Percentiles rank a stretch among this genome's conserved stretches.
These are phyloP conservation scores for Dryadomyces quercivorus DNA, from an alignment of 2,329 filamentous ascomycete species.

Conservation along the genomic window DNA sequence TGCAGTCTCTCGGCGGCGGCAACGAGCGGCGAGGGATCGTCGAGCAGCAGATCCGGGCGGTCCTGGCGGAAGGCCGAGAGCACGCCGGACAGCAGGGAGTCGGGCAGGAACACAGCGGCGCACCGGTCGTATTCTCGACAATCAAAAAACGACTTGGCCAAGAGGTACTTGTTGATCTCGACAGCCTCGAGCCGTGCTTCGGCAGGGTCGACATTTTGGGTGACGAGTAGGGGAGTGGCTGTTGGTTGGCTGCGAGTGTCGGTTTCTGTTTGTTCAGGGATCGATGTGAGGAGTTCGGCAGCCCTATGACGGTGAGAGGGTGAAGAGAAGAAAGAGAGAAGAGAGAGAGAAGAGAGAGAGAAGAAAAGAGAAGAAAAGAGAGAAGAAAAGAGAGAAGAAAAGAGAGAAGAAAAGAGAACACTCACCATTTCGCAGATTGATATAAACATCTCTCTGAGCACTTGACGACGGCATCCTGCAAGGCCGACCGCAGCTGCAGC, in stretches of 20 bases:
- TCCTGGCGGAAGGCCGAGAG: conserved; percentile 35
- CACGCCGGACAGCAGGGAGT: conserved; percentile 59
- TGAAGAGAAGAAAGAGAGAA: background rate
- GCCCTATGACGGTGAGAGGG: conserved; percentile 46
- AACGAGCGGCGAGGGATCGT: conserved; percentile 13
- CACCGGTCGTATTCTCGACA: conserved; percentile 92
- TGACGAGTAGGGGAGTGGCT: conserved; percentile 25
- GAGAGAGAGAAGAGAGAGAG: conserved; percentile 11
- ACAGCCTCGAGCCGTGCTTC: conserved; percentile 66
- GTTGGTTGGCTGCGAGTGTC: conserved; percentile 28
- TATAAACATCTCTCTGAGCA: conserved; percentile 94
- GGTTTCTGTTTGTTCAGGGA: conserved; percentile 47
- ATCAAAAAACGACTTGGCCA: conserved; percentile 91
- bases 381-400: conserved; percentile 11
- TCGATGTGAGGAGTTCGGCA: conserved; percentile 80
- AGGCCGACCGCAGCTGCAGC: conserved; percentile 54
- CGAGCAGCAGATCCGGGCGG: conserved; percentile 12
- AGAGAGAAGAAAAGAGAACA: background rate
- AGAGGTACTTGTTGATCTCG: conserved; percentile 72
- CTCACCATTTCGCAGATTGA: conserved; percentile 89
- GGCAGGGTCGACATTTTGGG: conserved; percentile 50
- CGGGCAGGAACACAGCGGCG: conserved; percentile 76
- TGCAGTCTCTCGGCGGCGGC: conserved; percentile 5
- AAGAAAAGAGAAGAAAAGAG: background rate
- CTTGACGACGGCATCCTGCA: conserved; percentile 77